Conservation (phyloP, 371 early-diverging fungal species). For the Mortierella sp. region DNA sequence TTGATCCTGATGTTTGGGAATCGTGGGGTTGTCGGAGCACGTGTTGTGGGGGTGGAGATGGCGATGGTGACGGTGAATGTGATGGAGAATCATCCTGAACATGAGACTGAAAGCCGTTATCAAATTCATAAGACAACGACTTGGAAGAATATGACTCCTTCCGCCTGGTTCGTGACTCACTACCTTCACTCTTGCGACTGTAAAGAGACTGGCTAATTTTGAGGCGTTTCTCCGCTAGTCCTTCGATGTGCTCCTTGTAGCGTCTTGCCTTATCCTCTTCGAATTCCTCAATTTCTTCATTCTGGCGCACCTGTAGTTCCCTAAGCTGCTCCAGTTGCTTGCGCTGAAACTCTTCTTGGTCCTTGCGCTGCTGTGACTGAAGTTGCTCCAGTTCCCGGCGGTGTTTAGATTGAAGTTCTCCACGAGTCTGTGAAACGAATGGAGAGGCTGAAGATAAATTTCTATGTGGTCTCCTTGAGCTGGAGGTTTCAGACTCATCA, state of each 20-base stretch:
- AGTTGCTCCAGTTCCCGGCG: slow-evolving; percentile 42
- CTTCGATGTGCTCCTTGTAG: slow-evolving; percentile 31
- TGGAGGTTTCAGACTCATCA: slow-evolving; percentile 3
- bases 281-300: slow-evolving; percentile 34
- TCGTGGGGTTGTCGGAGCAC: background rate
- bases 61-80: slow-evolving; percentile 29
- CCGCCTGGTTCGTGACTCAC: slow-evolving; percentile 6
- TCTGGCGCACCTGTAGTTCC: slow-evolving; percentile 39
- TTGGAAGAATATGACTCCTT: slow-evolving; percentile 1
- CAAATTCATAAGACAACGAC: slow-evolving; percentile 31
- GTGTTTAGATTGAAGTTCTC: slow-evolving; percentile 37
- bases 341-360: slow-evolving; percentile 51
- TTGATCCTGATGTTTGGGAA: background rate
- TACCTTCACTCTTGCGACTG: slow-evolving; percentile 3
- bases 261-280: slow-evolving; percentile 26
- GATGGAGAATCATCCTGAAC: slow-evolving; percentile 9
- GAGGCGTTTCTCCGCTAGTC: slow-evolving; percentile 28
- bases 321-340: slow-evolving; percentile 46
- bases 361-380: slow-evolving; percentile 39
- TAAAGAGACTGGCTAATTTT: slow-evolving; percentile 17
- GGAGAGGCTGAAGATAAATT: background rate
- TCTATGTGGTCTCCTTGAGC: background rate
- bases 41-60: slow-evolving; percentile 16
- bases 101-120: slow-evolving; percentile 25
- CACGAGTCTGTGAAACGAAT: slow-evolving; percentile 8